Evolutionary conservation across 1,284 basidiomycete species (phyloP).

Genomic region (Ceratobasidium sp.): DNA sequence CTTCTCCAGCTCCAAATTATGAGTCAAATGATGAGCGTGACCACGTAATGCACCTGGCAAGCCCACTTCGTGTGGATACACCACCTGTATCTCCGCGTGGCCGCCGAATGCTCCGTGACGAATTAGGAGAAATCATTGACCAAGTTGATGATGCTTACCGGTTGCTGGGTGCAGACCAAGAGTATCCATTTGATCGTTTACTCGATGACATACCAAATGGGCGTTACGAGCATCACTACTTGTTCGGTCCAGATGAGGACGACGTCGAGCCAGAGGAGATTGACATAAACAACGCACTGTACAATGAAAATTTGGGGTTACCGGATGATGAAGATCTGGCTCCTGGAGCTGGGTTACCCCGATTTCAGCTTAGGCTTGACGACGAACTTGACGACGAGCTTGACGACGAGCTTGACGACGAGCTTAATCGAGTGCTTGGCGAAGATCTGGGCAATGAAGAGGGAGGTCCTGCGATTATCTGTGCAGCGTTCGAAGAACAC

Average conservation of each 20-base stretch:
- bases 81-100: no score
- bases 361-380: constrained; percentile 5
- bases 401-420: not conserved
- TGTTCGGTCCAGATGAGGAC: no score
- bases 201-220: not conserved
- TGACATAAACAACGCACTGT: not conserved
- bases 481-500: constrained; percentile 25
- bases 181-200: constrained; percentile 1
- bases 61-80: no score
- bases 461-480: not conserved
- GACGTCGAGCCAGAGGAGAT: not conserved
- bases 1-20: no score
- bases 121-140: no score
- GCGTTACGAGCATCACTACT: not conserved
- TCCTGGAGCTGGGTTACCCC: not conserved
- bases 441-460: not conserved
- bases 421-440: not conserved
- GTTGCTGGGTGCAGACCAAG: no score
- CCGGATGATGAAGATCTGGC: not conserved
- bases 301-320: constrained; percentile 18
- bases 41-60: no score
- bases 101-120: no score
- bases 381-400: not conserved
- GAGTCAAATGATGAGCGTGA: no score
- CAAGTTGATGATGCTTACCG: no score